phyloP scores from a whole-genome alignment of 306 rosid species.

The Luffa aegyptiaca region DNA sequence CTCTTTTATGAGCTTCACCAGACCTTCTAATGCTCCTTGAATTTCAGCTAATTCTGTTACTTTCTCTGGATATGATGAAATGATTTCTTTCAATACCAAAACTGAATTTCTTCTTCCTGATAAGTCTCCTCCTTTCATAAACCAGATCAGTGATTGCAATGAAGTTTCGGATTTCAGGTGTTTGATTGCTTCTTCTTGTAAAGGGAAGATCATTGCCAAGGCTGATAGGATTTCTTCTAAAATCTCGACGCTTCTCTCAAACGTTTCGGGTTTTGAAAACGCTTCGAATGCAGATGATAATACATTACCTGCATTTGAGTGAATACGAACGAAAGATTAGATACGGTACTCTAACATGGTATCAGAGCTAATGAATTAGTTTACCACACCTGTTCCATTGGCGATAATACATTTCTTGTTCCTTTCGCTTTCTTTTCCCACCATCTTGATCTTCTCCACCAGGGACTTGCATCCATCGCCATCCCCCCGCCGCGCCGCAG shows the following conservation, averaged over 20 bases:
- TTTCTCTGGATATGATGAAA: slow-evolving; percentile 14
- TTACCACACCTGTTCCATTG: slow-evolving; percentile 12
- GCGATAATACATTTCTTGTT: slow-evolving; percentile 26
- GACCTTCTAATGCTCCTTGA: slow-evolving; percentile 23
- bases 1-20: slow-evolving; percentile 28
- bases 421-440: slow-evolving; percentile 32
- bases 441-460: slow-evolving; percentile 19
- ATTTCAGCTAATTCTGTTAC: slow-evolving; percentile 2
- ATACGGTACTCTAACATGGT: neutral
- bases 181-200: slow-evolving; percentile 23
- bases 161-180: slow-evolving; percentile 19
- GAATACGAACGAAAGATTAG: neutral
- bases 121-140: slow-evolving; percentile 27
- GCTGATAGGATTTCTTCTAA: slow-evolving; percentile 29
- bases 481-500: slow-evolving; percentile 5
- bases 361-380: neutral
- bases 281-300: slow-evolving; percentile 20
- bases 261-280: slow-evolving; percentile 7
- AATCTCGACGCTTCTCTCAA: slow-evolving; percentile 9
- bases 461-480: neutral
- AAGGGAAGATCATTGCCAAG: slow-evolving; percentile 21
- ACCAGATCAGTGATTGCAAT: slow-evolving; percentile 26
- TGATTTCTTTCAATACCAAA: slow-evolving; percentile 24
- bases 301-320: neutral
- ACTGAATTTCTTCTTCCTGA: slow-evolving; percentile 19